Evolutionary conservation across 1,139 yeast genomes (phyloP).

Genomic region (Taphrina deformans): DNA sequence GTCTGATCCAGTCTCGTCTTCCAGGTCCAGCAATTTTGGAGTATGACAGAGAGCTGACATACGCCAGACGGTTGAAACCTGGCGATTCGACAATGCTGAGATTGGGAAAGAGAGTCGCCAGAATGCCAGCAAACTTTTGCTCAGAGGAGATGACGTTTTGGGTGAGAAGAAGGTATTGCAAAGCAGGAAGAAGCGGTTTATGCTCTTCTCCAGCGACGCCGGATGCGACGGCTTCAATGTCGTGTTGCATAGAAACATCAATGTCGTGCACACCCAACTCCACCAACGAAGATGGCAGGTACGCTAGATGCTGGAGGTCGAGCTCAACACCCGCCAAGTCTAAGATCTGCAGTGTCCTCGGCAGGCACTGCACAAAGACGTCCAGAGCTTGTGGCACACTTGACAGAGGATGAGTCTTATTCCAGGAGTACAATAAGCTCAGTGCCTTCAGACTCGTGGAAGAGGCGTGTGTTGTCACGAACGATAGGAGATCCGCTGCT

Average conservation of each 20-base stretch:
- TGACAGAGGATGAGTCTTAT: conserved; percentile 30
- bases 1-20: conserved; percentile 25
- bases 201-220: background rate
- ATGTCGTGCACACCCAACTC: conserved; percentile 30
- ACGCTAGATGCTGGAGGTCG: conserved; percentile 4
- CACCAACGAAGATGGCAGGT: conserved; percentile 1
- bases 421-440: conserved; percentile 21
- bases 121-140: conserved; percentile 11
- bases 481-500: conserved; percentile 3
- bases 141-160: conserved; percentile 27
- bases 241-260: conserved; percentile 3
- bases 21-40: conserved; percentile 12
- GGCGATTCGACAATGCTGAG: conserved; percentile 26
- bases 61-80: conserved; percentile 14
- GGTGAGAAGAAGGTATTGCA: conserved; percentile 20
- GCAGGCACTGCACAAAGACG: conserved; percentile 2
- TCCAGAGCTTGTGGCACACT: conserved; percentile 20
- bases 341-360: conserved; percentile 2
- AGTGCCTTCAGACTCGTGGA: background rate
- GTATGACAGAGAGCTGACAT: conserved; percentile 1
- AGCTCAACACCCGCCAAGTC: conserved; percentile 22
- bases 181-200: background rate
- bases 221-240: background rate
- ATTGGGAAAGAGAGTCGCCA: conserved; percentile 11
- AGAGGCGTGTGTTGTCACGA: conserved; percentile 1